Evolutionary conservation across 192 early-diverging fungal species (phyloP).

Genomic region (Coemansia sp.): DNA sequence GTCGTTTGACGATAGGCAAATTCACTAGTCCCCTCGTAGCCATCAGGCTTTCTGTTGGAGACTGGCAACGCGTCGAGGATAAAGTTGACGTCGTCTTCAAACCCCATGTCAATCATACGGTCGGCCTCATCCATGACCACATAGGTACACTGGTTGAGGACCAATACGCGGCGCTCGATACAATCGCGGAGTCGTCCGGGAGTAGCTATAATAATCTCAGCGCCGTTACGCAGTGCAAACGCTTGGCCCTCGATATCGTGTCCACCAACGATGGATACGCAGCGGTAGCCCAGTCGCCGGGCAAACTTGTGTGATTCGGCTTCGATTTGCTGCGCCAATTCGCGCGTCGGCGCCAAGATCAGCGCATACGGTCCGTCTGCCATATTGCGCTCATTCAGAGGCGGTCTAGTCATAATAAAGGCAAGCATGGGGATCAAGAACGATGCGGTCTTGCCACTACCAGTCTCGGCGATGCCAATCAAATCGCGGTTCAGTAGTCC

Average conservation of each 20-base stretch:
- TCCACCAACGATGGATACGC: slow-evolving; percentile 83
- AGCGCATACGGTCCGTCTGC: slow-evolving; percentile 89
- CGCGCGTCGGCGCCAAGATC: slow-evolving; percentile 95
- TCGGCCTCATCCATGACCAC: slow-evolving; percentile 99
- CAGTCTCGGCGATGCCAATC: slow-evolving; percentile 89
- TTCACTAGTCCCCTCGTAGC: slow-evolving; percentile 57
- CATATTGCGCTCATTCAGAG: slow-evolving; percentile 76
- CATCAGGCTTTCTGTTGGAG: slow-evolving; percentile 87
- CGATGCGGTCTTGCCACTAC: slow-evolving; percentile 94
- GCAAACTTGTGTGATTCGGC: slow-evolving; percentile 91
- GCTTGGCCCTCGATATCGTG: slow-evolving; percentile 90
- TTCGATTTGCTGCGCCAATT: slow-evolving; percentile 97
- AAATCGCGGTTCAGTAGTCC: slow-evolving; percentile 89
- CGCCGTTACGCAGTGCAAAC: slow-evolving; percentile 86
- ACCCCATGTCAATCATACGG: slow-evolving; percentile 93
- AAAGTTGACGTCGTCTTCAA: slow-evolving; percentile 93
- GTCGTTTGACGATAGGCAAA: slow-evolving; percentile 87
- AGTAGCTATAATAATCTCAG: slow-evolving; percentile 97
- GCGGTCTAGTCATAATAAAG: slow-evolving; percentile 82
- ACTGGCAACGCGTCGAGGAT: slow-evolving; percentile 94
- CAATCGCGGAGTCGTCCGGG: slow-evolving; percentile 95
- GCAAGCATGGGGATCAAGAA: slow-evolving; percentile 96
- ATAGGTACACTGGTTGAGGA: slow-evolving; percentile 92
- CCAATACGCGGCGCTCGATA: slow-evolving; percentile 85
- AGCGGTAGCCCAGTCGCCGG: slow-evolving; percentile 79